Conservation (phyloP, 2,329 filamentous ascomycete genomes). For the Biscogniauxia sp. region DNA sequence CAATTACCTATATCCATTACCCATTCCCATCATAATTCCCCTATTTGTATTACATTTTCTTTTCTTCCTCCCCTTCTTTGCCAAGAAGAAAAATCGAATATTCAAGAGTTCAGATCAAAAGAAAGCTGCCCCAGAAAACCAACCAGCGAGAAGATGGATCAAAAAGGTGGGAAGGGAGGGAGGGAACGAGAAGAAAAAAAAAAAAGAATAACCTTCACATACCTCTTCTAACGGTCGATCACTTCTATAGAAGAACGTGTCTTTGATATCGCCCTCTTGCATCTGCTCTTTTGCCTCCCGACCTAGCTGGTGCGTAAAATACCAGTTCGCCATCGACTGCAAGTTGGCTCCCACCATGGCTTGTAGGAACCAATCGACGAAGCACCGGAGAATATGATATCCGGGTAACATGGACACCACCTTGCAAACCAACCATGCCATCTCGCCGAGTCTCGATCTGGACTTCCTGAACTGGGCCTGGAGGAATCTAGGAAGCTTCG, state of each 20-base stretch:
- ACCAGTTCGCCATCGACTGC: constrained; percentile 3
- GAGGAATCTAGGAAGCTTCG: constrained; percentile 5
- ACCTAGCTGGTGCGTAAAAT: constrained; percentile 1
- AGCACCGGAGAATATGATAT: not conserved
- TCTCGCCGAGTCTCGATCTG: constrained; percentile 8
- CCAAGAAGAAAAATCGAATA: no score
- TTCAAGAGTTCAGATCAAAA: not conserved
- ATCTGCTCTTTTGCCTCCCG: not conserved
- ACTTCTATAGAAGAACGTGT: constrained; percentile 10
- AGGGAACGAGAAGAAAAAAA: not conserved
- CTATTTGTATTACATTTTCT: no score
- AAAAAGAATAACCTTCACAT: constrained; percentile 3
- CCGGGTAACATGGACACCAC: not conserved
- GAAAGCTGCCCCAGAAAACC: not conserved
- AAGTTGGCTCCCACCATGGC: not conserved
- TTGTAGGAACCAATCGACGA: not conserved
- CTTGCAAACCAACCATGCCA: constrained; percentile 3
- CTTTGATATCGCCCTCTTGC: not conserved
- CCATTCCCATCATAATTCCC: no score
- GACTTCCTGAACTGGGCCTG: not conserved
- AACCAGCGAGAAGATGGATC: not conserved
- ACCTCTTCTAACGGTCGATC: constrained; percentile 1
- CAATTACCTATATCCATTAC: no score
- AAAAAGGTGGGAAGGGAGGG: not conserved
- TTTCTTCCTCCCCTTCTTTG: no score